A percentile compares a stretch with the other conserved stretches of the same genome.
phyloP scores from a whole-genome alignment of 2,329 filamentous ascomycete species.

The Botrytis elliptica region DNA sequence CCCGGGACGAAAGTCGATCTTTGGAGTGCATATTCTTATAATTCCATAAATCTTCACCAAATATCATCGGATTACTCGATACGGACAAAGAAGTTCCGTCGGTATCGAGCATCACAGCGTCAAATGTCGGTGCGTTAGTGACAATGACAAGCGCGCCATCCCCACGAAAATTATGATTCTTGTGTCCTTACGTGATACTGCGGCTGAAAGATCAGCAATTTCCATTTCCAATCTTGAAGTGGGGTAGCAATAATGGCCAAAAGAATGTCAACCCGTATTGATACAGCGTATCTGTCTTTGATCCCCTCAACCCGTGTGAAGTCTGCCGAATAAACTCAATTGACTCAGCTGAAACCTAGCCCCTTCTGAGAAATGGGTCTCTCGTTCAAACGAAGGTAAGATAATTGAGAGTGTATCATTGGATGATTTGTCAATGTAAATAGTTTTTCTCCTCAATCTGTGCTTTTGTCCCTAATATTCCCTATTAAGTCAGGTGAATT shows the following conservation, averaged over 20 bases:
- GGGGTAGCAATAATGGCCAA: background rate
- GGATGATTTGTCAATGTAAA: background rate
- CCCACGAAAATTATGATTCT: background rate
- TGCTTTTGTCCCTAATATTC: background rate
- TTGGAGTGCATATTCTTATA: background rate
- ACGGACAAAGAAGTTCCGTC: background rate
- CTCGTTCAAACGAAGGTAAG: background rate
- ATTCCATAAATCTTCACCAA: too few species aligned
- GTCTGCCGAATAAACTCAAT: background rate
- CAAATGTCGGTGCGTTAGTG: background rate
- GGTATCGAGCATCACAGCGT: background rate
- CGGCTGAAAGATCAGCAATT: constrained; percentile 2
- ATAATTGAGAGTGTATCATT: background rate
- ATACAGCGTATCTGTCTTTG: background rate
- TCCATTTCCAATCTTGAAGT: background rate
- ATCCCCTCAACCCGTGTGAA: background rate
- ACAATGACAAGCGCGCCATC: background rate
- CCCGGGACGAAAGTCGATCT: background rate
- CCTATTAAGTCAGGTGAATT: background rate
- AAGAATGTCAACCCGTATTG: too few species aligned
- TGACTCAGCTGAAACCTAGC: background rate
- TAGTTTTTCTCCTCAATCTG: background rate
- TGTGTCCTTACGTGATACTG: background rate
- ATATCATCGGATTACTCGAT: too few species aligned
- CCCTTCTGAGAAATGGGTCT: background rate